Evolutionary conservation across 805 yeast genomes (phyloP), one percentile per base, ranked within the genome.

Genomic region (Yamadazyma scolyti): DNA sequence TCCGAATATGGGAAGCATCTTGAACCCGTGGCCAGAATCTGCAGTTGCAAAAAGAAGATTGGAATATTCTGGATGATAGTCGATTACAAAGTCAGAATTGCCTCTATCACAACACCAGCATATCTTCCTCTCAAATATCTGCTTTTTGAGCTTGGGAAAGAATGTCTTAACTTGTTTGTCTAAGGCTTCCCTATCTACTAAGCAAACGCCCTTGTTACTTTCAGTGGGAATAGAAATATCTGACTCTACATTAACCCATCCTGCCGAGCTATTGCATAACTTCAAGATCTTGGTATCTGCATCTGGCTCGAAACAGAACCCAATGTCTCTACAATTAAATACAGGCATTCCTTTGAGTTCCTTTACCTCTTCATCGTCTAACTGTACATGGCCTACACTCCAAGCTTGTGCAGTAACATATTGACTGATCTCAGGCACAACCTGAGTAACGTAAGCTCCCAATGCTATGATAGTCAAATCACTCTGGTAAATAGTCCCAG

Each of bases 1-100:
- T 7, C 69, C 68, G 14, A 61, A 39, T 16, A 48, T 47, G 1
- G 64, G 65, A 11, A 60, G 40, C 52, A 59, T 54, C 47, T 57
- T 60, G 32, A 60, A 63, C 2, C 54, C 62, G 39, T 63, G 69
- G 0, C 66, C 66, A 2, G 65, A 57, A 32, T 61, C 68, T 14
- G 67, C 69, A 22, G 61, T 52, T n/a, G 57, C 57, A 5, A 59
- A 54, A 17, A 54, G 48, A 9, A 61, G 42, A 16, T 54, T 50
- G 5, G 33, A 37, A 24, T 47, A 44, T 15, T 50, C 33, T 0
- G 68, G 69, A 31, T 51, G 50, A 24, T 47, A 52, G 14, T 58
- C 59, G 20, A 63, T 55, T 10, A 63, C 32, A 31, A 51, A 59
- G 25, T 62, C 61, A 24, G 55, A 52, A 28, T 56, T 58, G 7